Base-by-base conservation (phyloP, 805 yeast genomes). In the Yarrowia keelungensis region DNA sequence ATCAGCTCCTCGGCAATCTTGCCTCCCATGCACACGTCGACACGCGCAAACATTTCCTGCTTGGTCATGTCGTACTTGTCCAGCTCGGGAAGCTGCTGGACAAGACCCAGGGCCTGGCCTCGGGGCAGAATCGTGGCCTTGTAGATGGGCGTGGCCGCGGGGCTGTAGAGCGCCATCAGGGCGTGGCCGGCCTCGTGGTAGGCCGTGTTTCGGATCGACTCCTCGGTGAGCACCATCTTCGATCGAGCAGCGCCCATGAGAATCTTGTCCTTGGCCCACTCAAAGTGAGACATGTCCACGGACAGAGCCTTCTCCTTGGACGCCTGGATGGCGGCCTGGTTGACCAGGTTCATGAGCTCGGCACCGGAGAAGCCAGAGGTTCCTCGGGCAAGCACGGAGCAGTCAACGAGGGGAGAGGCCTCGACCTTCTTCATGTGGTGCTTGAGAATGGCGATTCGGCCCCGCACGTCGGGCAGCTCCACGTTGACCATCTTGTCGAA, bases 151-250 rank as follows among this genome's bases (percentile, higher is more conserved):
- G 97, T 92, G 3, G 99, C 98, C 19, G 97, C 97, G 15, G 89
- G 88, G 5, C 97, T 91, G 78, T 85, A 95, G 87, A 95, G 85
- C 11, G 99, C 98, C 90, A 94, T 92, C 69, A 95, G 91, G 5
- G 99, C 99, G 80, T 95, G 99, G 4, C 99, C 99, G 19, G 99
- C 99, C 81, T 95, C 99, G 80, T 95, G 99, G 79, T 88, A 95
- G 1, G 99, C 99, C 16, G 99, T 95, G 72, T 94, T 92, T 74
- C 86, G 87, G 79, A 98, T 86, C 0, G 97, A 86, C 71, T 94
- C 97, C 78, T 95, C 98, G 38, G 99, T 93, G 82, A 95, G 86
- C 47, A 95, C 98, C 98, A 94, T 94, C 35, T 97, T 91, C 80
- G 91, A 91, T 78, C 97, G 90, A 74, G 97, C 99, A 45, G 98